Evolutionary conservation across 495 filamentous ascomycete species (phyloP), one percentile per base, ranked within the genome.

Genomic region (Aspergillus hancockii): DNA sequence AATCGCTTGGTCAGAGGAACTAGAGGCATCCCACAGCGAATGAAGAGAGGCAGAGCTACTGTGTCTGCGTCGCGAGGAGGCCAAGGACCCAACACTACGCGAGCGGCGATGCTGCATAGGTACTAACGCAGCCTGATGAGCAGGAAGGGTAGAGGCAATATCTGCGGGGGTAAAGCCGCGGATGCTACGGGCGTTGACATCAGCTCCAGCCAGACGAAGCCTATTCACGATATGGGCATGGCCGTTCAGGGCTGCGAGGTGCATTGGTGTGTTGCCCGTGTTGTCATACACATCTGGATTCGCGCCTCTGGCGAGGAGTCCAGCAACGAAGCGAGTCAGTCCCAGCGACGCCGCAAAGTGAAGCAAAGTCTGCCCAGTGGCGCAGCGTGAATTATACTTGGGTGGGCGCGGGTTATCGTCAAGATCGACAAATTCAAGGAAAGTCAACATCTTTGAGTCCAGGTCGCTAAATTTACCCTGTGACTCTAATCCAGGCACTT

Each of bases 221-320:
- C 87, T 83, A 54, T 87, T 82, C 10, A 94, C 83, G 61, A 95
- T 92, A 59, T 92, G 85, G 18, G 82, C 75, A 65, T 91, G 86
- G 36, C 87, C 83, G 70, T 86, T 86, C 62, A 96, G 78, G n/a
- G 89, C 85, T 30, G 92, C 92, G 63, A 93, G 79, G 65, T 94
- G 91, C 79, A 96, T 85, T 12, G 92, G 85, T 12, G 90, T 90
- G 69, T 91, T 93, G 28, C 92, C 92, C 52, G 86, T 88, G 57
- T 85, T 88, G 68, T 96, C 92, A 59, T 86, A 82, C 21, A 85
- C 70, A 62, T 93, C 85, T 1, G 88, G 85, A 60, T 86, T 88
- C 8, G 90, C 91, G n/a, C 90, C 90, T 62, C 90, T 85, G 14
- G 88, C 88, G 16, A 96, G 72, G 18, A 96, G 83, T 21, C 85